Conservation (phyloP, 1,139 yeast genomes). For the Diutina ranongensis region DNA sequence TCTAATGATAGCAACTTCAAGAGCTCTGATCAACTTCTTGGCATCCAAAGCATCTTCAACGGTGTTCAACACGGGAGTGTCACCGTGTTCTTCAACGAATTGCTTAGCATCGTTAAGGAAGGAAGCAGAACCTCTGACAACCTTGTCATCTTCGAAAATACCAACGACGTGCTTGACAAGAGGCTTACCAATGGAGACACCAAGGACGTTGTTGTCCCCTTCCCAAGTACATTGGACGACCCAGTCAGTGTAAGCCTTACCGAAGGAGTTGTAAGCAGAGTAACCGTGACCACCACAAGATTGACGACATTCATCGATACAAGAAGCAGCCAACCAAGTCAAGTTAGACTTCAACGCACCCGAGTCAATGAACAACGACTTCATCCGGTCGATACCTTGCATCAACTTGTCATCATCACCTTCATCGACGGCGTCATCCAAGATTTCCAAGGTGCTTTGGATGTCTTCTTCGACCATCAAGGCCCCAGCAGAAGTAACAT, state of each 20-base stretch:
- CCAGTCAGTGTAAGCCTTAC: constrained; percentile 84
- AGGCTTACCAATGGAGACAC: constrained; percentile 74
- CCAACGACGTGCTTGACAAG: constrained; percentile 42
- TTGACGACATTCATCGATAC: constrained; percentile 84
- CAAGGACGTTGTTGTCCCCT: constrained; percentile 85
- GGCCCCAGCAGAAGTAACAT: constrained; percentile 68
- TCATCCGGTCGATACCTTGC: constrained; percentile 50
- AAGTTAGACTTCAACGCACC: constrained; percentile 85
- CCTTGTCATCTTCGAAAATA: constrained; percentile 24
- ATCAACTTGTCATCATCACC: constrained; percentile 31
- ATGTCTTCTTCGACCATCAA: constrained; percentile 19
- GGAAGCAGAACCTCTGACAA: constrained; percentile 26
- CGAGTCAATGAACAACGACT: constrained; percentile 72
- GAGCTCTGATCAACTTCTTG: constrained; percentile 23
- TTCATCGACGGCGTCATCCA: constrained; percentile 42
- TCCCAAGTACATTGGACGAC: constrained; percentile 97
- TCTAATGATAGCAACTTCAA: constrained; percentile 37
- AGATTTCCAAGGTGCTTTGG: constrained; percentile 37
- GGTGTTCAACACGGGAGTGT: constrained; percentile 18
- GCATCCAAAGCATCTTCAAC: constrained; percentile 26
- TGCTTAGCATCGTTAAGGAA: constrained; percentile 31
- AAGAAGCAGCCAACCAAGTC: constrained; percentile 74
- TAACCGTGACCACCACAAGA: constrained; percentile 98
- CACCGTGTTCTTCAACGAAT: constrained; percentile 19
- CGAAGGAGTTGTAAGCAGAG: constrained; percentile 81